These are phyloP conservation scores for Trichoderma asperelloides DNA, from an alignment of 495 filamentous ascomycete species.

Conservation along the genomic window DNA sequence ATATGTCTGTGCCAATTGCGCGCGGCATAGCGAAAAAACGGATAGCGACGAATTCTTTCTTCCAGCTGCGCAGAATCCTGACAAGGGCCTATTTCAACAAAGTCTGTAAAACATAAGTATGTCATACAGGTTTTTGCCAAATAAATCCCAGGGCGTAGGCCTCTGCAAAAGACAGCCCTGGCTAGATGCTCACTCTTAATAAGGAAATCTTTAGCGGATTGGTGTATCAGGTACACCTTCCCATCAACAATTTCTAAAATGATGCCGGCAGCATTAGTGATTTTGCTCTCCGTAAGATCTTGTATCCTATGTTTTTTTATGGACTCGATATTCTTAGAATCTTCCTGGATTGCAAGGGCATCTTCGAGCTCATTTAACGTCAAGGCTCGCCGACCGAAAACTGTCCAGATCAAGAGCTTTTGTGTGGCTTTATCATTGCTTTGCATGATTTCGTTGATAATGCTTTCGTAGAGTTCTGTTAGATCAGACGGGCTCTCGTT, in stretches of 20 bases:
- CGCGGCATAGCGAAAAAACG: conserved; percentile 2
- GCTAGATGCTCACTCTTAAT: conserved; percentile 5
- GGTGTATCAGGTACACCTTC: conserved; percentile 24
- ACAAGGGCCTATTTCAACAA: neutral
- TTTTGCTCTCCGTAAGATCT: conserved; percentile 7
- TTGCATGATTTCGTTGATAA: neutral
- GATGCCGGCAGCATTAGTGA: conserved; percentile 29
- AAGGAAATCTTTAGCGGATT: conserved; percentile 24
- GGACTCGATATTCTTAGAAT: neutral
- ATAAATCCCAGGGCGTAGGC: neutral
- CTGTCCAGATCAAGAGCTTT: conserved; percentile 2
- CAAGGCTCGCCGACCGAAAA: conserved; percentile 5
- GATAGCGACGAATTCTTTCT: neutral
- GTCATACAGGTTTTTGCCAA: conserved; percentile 5
- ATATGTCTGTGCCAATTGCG: conserved; percentile 7
- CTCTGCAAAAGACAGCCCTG: neutral
- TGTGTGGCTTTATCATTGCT: neutral
- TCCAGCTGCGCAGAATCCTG: neutral
- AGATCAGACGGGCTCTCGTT: neutral
- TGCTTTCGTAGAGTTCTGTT: neutral
- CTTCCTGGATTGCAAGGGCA: neutral
- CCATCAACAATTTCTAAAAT: conserved; percentile 30
- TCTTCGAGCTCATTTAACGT: conserved; percentile 2
- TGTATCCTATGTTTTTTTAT: neutral
- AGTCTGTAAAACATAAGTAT: conserved; percentile 1